phyloP scores from a whole-genome alignment of 1,284 basidiomycete species.

The Ceratobasidium sp. region DNA sequence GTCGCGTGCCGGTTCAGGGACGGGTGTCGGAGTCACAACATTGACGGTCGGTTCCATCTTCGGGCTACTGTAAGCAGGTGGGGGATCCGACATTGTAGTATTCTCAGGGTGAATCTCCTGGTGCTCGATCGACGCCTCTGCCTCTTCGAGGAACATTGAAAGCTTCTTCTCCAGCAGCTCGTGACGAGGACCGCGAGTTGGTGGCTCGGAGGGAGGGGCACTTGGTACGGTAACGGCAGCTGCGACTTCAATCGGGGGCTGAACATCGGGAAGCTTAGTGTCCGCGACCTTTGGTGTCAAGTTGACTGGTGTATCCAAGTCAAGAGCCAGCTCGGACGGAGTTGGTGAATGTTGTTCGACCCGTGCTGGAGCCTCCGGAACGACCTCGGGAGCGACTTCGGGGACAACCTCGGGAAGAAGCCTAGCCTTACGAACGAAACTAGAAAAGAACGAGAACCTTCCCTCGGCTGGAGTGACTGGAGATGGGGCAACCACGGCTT shows the following conservation, averaged over 20 bases:
- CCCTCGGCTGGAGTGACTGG: conserved; percentile 14
- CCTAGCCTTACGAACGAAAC: neutral
- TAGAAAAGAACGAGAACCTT: neutral
- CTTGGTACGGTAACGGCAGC: neutral
- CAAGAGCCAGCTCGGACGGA: neutral
- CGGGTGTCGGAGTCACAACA: neutral
- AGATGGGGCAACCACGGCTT: neutral
- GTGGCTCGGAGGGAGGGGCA: neutral
- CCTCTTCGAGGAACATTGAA: conserved; percentile 12
- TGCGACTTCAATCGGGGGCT: neutral
- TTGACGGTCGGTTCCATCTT: conserved; percentile 13
- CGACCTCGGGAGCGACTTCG: neutral
- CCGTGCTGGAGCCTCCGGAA: neutral
- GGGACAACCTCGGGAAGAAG: neutral
- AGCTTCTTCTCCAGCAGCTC: conserved; percentile 17
- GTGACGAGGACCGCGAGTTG: conserved; percentile 8
- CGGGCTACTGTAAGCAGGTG: conserved; percentile 17
- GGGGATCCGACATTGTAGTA: conserved; percentile 8
- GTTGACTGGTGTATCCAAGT: conserved; percentile 1
- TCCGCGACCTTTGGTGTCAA: conserved; percentile 15
- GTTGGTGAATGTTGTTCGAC: neutral
- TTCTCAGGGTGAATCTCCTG: conserved; percentile 8
- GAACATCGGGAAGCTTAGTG: conserved; percentile 4
- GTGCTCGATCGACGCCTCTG: neutral
- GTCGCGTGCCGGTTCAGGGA: neutral